phyloP scores from a whole-genome alignment of 1,284 basidiomycete species.

The Gastroboletus turbinatus region DNA sequence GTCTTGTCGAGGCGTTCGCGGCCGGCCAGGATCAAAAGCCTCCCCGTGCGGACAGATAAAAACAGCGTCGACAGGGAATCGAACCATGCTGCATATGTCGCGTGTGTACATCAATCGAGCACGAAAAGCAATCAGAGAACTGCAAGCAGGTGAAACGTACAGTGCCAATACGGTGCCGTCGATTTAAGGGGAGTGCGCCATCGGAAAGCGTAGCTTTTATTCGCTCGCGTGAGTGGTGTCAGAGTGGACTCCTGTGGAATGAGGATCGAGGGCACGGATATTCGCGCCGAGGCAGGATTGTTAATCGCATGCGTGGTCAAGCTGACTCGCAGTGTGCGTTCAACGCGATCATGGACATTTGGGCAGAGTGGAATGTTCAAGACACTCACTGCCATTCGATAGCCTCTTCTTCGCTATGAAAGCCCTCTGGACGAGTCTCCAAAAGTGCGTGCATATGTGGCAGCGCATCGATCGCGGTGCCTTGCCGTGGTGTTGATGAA shows the following conservation, averaged over 20 bases:
- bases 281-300: conserved; percentile 76
- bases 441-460: conserved; percentile 89
- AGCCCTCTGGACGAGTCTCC: conserved; percentile 82
- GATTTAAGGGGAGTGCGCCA: conserved; percentile 87
- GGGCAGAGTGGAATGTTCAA: neutral
- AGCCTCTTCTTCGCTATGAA: conserved; percentile 79
- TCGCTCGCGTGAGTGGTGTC: conserved; percentile 30
- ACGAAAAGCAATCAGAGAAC: neutral
- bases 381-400: conserved; percentile 92
- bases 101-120: neutral
- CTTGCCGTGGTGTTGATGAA: conserved; percentile 39
- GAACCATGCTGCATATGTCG: conserved; percentile 77
- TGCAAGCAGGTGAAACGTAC: conserved; percentile 43
- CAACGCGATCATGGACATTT: neutral
- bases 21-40: conserved; percentile 88
- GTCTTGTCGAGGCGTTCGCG: conserved; percentile 91
- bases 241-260: conserved; percentile 46
- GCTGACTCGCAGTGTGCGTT: conserved; percentile 1
- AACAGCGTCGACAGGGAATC: conserved; percentile 78
- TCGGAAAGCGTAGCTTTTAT: conserved; percentile 39
- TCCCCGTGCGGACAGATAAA: conserved; percentile 73
- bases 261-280: conserved; percentile 82
- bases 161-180: conserved; percentile 89
- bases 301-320: conserved; percentile 60
- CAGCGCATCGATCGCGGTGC: conserved; percentile 91